A percentile compares a stretch with the other conserved stretches of the same genome.
These are phyloP conservation scores for Agrocybe pediades DNA, from an alignment of 768 basidiomycete species.

Conservation along the genomic window DNA sequence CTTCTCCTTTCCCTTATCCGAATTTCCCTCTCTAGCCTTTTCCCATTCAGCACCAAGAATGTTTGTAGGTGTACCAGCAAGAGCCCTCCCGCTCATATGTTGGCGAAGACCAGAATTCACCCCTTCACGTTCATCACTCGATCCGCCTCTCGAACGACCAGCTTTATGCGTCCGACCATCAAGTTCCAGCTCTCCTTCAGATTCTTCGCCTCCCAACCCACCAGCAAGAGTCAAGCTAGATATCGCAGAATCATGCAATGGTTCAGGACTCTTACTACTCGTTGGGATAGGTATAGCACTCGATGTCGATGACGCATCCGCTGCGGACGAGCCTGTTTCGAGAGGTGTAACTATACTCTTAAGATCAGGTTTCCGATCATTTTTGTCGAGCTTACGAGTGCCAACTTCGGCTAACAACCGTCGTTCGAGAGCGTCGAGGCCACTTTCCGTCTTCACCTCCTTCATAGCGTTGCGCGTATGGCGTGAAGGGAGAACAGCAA, in stretches of 20 bases:
- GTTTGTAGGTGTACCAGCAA: slow-evolving; percentile 19
- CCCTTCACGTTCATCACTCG: slow-evolving; percentile 17
- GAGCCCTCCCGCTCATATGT: slow-evolving; percentile 25
- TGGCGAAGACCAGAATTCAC: slow-evolving; percentile 15
- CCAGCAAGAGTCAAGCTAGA: slow-evolving; percentile 51
- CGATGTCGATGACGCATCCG: slow-evolving; percentile 25
- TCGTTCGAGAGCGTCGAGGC: slow-evolving; percentile 74
- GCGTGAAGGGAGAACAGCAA: slow-evolving; percentile 33
- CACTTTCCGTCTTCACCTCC: slow-evolving; percentile 42
- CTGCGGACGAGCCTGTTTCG: slow-evolving; percentile 14
- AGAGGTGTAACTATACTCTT: slow-evolving; percentile 29
- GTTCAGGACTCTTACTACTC: slow-evolving; percentile 29
- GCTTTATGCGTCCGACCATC: slow-evolving; percentile 34
- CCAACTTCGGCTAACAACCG: slow-evolving; percentile 73
- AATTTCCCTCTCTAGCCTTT: slow-evolving; percentile 16
- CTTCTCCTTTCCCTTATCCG: slow-evolving; percentile 23
- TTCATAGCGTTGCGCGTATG: slow-evolving; percentile 16
- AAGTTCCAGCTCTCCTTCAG: slow-evolving; percentile 27
- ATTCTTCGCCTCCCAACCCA: slow-evolving; percentile 22
- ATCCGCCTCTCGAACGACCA: slow-evolving; percentile 21
- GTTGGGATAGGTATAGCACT: slow-evolving; percentile 32
- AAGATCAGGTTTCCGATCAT: slow-evolving; percentile 32
- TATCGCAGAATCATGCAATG: slow-evolving; percentile 53
- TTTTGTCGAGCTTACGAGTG: slow-evolving; percentile 50
- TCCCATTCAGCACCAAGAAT: slow-evolving; percentile 15